These are phyloP conservation scores for Diophrys appendiculata DNA, from an alignment of 73 alveolate species.

Conservation along the genomic window DNA sequence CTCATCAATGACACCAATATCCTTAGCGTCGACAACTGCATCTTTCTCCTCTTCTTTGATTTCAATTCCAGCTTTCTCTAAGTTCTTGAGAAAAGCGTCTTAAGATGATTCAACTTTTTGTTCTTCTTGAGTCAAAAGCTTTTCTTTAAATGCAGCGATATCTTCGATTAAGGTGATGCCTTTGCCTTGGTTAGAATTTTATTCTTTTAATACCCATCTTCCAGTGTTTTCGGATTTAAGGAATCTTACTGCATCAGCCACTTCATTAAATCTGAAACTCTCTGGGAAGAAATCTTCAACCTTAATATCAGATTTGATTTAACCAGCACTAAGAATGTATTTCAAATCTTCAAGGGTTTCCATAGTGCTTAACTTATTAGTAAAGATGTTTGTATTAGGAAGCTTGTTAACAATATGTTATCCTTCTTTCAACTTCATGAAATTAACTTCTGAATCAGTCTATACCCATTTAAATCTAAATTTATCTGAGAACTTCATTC, in stretches of 20 bases:
- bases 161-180: conserved; percentile 66
- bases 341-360: conserved; percentile 54
- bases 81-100: conserved; percentile 36
- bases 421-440: conserved; percentile 47
- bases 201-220: conserved; percentile 70
- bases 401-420: conserved; percentile 72
- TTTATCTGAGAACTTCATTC: conserved; percentile 45
- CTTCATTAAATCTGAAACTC: conserved; percentile 64
- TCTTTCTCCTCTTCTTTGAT: conserved; percentile 10
- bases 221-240: conserved; percentile 57
- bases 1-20: neutral
- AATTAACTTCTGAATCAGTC: conserved; percentile 51
- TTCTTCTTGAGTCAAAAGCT: conserved; percentile 40
- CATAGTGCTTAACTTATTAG: conserved; percentile 58
- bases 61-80: conserved; percentile 40
- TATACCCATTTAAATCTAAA: conserved; percentile 59
- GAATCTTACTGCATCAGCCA: conserved; percentile 67
- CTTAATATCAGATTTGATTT: conserved; percentile 27
- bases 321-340: conserved; percentile 31
- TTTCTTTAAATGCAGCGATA: conserved; percentile 50
- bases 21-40: neutral
- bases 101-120: conserved; percentile 15
- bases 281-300: conserved; percentile 68
- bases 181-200: conserved; percentile 70
- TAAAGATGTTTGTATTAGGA: conserved; percentile 62